Conservation (phyloP, 2,329 filamentous ascomycete genomes). For the Aspergillus jensenii region DNA sequence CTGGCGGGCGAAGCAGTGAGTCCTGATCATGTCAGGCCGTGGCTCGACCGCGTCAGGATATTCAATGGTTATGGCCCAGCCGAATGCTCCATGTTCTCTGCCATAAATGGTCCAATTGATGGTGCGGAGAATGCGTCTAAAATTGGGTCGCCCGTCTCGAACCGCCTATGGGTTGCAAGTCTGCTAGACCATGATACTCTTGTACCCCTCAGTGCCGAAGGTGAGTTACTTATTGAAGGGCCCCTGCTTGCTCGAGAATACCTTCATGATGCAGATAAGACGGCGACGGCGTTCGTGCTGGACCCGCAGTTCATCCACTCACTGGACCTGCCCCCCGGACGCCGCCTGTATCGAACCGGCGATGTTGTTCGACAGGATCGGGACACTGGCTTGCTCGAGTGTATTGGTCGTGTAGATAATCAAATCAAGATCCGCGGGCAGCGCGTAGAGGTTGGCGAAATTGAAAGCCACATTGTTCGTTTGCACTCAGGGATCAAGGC, state of each 20-base stretch:
- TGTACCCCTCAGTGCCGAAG: conserved; percentile 51
- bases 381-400: neutral
- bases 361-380: neutral
- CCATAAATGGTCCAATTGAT: no score
- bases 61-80: conserved; percentile 4
- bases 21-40: neutral
- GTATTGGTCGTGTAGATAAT: neutral
- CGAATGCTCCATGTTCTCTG: neutral
- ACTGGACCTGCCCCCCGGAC: neutral
- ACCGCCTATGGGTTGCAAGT: neutral
- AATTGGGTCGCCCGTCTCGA: neutral
- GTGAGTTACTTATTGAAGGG: conserved; percentile 24
- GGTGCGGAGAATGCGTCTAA: neutral
- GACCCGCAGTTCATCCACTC: neutral
- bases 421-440: neutral
- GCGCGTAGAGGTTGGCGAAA: neutral
- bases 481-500: no score
- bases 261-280: conserved; percentile 45
- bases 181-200: conserved; percentile 44
- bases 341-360: neutral
- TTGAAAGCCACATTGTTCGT: neutral
- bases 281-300: neutral
- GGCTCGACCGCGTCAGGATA: neutral
- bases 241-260: conserved; percentile 60
- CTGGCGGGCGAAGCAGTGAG: conserved; percentile 9